Evolutionary conservation across 2,329 filamentous ascomycete species (phyloP).

Genomic region (Ascochyta lentis): DNA sequence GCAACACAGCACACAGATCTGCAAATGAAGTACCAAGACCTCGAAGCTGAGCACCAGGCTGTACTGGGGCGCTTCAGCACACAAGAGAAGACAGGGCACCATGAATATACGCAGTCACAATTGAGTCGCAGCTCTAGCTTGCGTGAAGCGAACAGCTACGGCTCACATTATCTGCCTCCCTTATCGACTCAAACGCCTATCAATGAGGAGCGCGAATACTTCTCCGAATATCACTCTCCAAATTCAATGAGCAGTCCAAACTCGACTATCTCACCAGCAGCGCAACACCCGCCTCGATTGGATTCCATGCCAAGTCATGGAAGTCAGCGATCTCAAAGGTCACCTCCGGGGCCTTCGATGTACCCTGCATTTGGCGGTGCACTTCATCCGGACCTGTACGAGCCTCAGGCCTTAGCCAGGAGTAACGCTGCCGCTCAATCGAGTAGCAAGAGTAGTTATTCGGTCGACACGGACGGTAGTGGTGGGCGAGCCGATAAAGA

Average conservation of each 20-base stretch:
- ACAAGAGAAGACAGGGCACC: conserved; percentile 27
- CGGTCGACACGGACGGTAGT: conserved; percentile 47
- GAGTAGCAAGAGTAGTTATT: conserved; percentile 51
- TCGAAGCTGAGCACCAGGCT: conserved; percentile 45
- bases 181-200: conserved; percentile 26
- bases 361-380: conserved; percentile 35
- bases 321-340: conserved; percentile 26
- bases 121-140: conserved; percentile 39
- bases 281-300: conserved; percentile 31
- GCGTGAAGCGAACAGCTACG: conserved; percentile 29
- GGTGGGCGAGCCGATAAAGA: conserved; percentile 48
- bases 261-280: conserved; percentile 25
- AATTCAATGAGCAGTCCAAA: conserved; percentile 32
- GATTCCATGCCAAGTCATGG: conserved; percentile 35
- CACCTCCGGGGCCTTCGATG: conserved; percentile 28
- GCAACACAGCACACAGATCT: conserved; percentile 60
- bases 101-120: conserved; percentile 26
- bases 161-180: conserved; percentile 34
- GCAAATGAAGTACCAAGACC: conserved; percentile 53
- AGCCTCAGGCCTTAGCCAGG: conserved; percentile 21
- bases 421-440: conserved; percentile 26
- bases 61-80: conserved; percentile 31
- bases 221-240: conserved; percentile 40
- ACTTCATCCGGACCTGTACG: conserved; percentile 38
- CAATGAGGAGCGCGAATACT: conserved; percentile 39